These are phyloP conservation scores for Lippia alba DNA, from an alignment of 305 asterid species.

Conservation along the genomic window DNA sequence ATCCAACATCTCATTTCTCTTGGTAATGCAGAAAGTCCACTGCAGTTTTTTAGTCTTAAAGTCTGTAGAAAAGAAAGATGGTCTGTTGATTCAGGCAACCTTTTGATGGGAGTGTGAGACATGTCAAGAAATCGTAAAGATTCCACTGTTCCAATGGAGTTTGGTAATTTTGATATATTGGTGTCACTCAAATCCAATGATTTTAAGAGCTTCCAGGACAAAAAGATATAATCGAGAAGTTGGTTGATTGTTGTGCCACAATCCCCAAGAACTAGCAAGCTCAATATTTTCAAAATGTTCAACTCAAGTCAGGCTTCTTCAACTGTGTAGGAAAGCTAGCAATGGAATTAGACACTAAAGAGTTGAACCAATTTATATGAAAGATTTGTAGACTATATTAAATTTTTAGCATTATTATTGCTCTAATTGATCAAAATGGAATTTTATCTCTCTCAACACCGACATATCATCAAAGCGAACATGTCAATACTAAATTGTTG, in stretches of 20 bases:
- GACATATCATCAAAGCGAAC: too few species aligned
- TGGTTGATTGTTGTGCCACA: conserved; percentile 7
- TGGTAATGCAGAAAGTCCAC: conserved; percentile 40
- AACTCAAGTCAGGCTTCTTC: neutral
- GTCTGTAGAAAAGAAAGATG: conserved; percentile 44
- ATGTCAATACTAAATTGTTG: too few species aligned
- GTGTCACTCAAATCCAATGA: conserved; percentile 49
- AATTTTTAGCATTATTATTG: neutral
- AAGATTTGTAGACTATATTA: neutral
- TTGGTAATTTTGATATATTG: conserved; percentile 42
- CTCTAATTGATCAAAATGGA: neutral
- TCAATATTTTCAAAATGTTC: too few species aligned
- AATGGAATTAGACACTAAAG: neutral
- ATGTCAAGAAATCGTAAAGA: conserved; percentile 43
- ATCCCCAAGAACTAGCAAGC: conserved; percentile 27
- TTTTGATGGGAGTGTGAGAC: conserved; percentile 44
- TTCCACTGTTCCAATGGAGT: conserved; percentile 40
- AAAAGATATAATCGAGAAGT: conserved; percentile 34
- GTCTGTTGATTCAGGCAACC: conserved; percentile 41
- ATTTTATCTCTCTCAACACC: too few species aligned
- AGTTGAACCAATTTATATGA: neutral
- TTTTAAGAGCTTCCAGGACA: conserved; percentile 33
- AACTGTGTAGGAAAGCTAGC: neutral
- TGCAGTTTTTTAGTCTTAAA: conserved; percentile 43
- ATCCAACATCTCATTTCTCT: too few species aligned